Conservation (phyloP, 768 basidiomycete genomes). For the Amanita muscaria region DNA sequence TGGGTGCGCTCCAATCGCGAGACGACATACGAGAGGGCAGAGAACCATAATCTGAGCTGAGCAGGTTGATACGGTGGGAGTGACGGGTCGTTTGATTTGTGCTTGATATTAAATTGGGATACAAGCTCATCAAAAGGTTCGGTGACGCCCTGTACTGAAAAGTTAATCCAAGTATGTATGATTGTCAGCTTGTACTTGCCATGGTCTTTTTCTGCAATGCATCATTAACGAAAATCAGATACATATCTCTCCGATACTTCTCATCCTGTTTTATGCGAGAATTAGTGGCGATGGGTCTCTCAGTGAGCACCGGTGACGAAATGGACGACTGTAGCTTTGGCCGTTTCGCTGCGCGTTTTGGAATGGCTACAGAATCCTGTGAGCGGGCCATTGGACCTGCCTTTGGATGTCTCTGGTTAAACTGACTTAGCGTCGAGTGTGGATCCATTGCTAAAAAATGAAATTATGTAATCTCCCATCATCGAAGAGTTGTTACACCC, state of each 20-base stretch:
- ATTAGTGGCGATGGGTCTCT: slow-evolving; percentile 67
- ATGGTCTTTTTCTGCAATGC: slow-evolving; percentile 66
- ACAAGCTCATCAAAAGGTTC: slow-evolving; percentile 86
- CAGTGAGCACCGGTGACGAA: slow-evolving; percentile 20
- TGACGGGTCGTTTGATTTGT: slow-evolving; percentile 19
- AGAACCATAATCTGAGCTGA: slow-evolving; percentile 72
- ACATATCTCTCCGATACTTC: slow-evolving; percentile 72
- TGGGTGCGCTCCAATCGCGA: slow-evolving; percentile 82
- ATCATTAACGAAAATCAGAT: slow-evolving; percentile 73
- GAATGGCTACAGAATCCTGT: slow-evolving; percentile 13
- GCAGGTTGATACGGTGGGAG: slow-evolving; percentile 28
- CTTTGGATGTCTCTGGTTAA: slow-evolving; percentile 64
- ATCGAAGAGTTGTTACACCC: slow-evolving; percentile 6
- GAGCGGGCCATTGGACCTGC: slow-evolving; percentile 46
- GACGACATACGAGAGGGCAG: slow-evolving; percentile 85
- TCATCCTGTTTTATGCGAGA: slow-evolving; percentile 73
- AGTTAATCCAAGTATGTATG: slow-evolving; percentile 12
- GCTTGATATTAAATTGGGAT: slow-evolving; percentile 65
- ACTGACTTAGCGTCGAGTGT: slow-evolving; percentile 67
- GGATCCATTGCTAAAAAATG: slow-evolving; percentile 49
- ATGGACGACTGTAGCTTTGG: slow-evolving; percentile 16
- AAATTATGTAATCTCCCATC: slow-evolving; percentile 3
- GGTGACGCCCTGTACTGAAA: slow-evolving; percentile 50
- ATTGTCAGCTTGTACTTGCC: slow-evolving; percentile 33
- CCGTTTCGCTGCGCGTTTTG: slow-evolving; percentile 30